Evolutionary conservation across 768 basidiomycete genomes (phyloP).

Genomic region (Suillus fuscotomentosus): DNA sequence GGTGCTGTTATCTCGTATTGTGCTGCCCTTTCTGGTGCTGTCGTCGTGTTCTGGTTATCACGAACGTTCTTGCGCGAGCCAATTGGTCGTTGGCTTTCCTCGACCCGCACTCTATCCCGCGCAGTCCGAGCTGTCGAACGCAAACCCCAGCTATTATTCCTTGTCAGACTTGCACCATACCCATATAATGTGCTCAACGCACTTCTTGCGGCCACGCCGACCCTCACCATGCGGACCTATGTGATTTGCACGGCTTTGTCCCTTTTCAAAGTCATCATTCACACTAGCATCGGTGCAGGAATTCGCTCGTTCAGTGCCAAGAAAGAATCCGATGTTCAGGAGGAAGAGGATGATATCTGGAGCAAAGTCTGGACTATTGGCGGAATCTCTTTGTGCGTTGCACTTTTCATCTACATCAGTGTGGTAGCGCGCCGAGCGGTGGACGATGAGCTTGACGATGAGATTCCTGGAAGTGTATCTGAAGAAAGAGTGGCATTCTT

Average conservation of each 20-base stretch:
- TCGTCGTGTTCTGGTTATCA: conserved; percentile 80
- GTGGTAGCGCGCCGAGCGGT: conserved; percentile 74
- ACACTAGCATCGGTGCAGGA: conserved; percentile 84
- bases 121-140: conserved; percentile 87
- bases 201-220: conserved; percentile 83
- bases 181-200: conserved; percentile 96
- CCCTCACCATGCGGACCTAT: conserved; percentile 78
- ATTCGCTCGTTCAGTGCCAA: conserved; percentile 73
- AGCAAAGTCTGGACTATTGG: conserved; percentile 60
- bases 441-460: conserved; percentile 52
- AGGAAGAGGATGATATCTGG: conserved; percentile 43
- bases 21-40: conserved; percentile 81
- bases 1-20: conserved; percentile 87
- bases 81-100: conserved; percentile 73
- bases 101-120: conserved; percentile 68
- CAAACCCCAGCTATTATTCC: conserved; percentile 83
- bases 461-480: conserved; percentile 26
- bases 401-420: conserved; percentile 77
- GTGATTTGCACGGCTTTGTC: conserved; percentile 77
- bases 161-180: conserved; percentile 90
- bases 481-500: conserved; percentile 61
- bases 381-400: conserved; percentile 70
- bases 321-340: conserved; percentile 47
- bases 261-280: conserved; percentile 87
- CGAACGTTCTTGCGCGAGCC: conserved; percentile 67